Conservation (phyloP, 805 yeast species). For the Saccharomycopsis olivae region DNA sequence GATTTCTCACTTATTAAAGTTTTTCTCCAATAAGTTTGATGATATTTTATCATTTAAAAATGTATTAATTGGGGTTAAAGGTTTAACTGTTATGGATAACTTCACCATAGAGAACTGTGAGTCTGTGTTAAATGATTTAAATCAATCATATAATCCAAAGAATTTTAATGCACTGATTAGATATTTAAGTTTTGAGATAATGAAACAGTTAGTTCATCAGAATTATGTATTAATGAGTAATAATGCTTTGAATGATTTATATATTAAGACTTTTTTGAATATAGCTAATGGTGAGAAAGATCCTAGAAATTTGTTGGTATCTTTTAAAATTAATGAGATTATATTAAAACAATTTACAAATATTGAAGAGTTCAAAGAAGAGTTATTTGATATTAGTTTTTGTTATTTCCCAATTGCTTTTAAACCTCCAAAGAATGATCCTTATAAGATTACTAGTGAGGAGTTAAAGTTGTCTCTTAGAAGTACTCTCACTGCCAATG, state of each 20-base stretch:
- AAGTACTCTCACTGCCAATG: slow-evolving; percentile 48
- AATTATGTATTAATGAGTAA: slow-evolving; percentile 7
- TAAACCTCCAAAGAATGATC: slow-evolving; percentile 74
- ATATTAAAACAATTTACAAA: slow-evolving; percentile 35
- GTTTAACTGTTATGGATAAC: slow-evolving; percentile 42
- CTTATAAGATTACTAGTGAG: slow-evolving; percentile 67
- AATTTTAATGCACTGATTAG: slow-evolving; percentile 54
- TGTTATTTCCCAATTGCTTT: slow-evolving; percentile 97
- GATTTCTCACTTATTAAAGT: slow-evolving; percentile 39
- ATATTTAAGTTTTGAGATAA: slow-evolving; percentile 42
- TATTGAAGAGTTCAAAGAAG: slow-evolving; percentile 39
- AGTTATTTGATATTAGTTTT: slow-evolving; percentile 77
- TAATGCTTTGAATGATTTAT: slow-evolving; percentile 28
- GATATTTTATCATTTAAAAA: slow-evolving; percentile 47
- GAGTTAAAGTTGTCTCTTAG: slow-evolving; percentile 59
- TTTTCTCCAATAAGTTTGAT: slow-evolving; percentile 48
- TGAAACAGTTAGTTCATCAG: slow-evolving; percentile 31
- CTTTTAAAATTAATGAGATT: slow-evolving; percentile 45
- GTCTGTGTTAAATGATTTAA: slow-evolving; percentile 29
- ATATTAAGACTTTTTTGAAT: slow-evolving; percentile 49
- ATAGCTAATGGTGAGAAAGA: slow-evolving; percentile 86
- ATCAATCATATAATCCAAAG: slow-evolving; percentile 40
- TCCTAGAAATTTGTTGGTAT: slow-evolving; percentile 71
- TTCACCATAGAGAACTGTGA: slow-evolving; percentile 29
- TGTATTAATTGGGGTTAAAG: slow-evolving; percentile 42